These are phyloP conservation scores for Diplocarpon mali DNA, from an alignment of 2,329 filamentous ascomycete species.

Conservation along the genomic window DNA sequence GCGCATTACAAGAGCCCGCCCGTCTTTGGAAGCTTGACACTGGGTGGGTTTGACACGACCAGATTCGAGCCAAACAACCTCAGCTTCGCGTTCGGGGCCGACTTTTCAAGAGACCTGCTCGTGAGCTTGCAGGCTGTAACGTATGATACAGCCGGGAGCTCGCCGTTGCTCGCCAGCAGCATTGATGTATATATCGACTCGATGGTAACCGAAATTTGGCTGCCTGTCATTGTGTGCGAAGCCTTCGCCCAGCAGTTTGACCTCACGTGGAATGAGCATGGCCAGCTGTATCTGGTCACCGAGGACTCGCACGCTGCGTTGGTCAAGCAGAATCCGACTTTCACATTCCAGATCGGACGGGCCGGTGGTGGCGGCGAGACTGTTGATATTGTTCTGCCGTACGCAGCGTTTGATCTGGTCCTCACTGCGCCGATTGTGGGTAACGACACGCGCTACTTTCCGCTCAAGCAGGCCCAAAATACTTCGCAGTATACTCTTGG, in stretches of 20 bases:
- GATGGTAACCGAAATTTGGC: constrained; percentile 30
- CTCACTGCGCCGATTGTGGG: constrained; percentile 25
- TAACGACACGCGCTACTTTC: constrained; percentile 27
- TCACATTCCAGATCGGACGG: constrained; percentile 28
- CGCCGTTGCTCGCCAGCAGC: constrained; percentile 14
- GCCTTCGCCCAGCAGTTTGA: constrained; percentile 28
- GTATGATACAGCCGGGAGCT: constrained; percentile 10
- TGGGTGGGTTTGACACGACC: constrained; percentile 31
- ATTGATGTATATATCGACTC: constrained; percentile 29
- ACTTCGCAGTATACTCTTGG: constrained; percentile 29
- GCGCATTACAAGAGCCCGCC: constrained; percentile 24
- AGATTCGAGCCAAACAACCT: constrained; percentile 29
- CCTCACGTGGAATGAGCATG: constrained; percentile 28
- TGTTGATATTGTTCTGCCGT: constrained; percentile 28
- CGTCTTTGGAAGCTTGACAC: constrained; percentile 29
- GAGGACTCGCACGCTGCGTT: constrained; percentile 18
- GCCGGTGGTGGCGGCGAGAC: constrained; percentile 13
- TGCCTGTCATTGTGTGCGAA: constrained; percentile 28
- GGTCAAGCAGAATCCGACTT: constrained; percentile 22
- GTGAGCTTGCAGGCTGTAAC: constrained; percentile 28
- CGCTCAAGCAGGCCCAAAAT: constrained; percentile 26
- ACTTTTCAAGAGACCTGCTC: constrained; percentile 29
- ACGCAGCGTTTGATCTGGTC: constrained; percentile 29
- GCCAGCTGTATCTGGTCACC: constrained; percentile 27
- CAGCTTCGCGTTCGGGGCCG: constrained; percentile 29